A percentile compares a stretch with the other conserved stretches of the same genome.
Evolutionary conservation across 1,284 basidiomycete species (phyloP).

Genomic region (Coriolopsis trogii): DNA sequence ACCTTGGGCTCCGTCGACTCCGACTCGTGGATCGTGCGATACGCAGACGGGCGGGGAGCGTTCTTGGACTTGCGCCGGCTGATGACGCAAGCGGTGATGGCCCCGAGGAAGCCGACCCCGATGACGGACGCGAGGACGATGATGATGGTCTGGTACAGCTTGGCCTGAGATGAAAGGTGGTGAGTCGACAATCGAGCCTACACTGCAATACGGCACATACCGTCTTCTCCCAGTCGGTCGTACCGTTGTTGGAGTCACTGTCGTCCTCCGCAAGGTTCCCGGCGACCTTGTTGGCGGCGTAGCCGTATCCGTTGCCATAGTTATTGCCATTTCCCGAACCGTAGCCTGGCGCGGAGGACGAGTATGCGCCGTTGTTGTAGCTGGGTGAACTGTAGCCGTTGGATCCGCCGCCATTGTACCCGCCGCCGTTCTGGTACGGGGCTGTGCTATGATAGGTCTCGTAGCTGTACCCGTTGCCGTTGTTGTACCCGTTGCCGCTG

Average conservation of each 20-base stretch:
- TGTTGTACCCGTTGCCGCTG: not conserved
- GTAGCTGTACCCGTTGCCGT: not conserved
- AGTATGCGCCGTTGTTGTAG: too few species aligned
- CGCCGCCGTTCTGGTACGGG: constrained; percentile 10
- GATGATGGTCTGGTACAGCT: constrained; percentile 30
- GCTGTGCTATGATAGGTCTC: too few species aligned
- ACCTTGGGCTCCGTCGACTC: constrained; percentile 22
- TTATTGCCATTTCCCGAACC: not conserved
- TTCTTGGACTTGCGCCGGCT: constrained; percentile 18
- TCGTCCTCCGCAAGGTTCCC: constrained; percentile 22
- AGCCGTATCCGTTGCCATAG: not conserved
- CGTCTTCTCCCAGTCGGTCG: constrained; percentile 15
- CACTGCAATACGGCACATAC: constrained; percentile 6
- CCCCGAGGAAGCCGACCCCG: constrained; percentile 21
- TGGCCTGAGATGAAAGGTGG: constrained; percentile 12
- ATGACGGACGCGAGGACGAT: constrained; percentile 24
- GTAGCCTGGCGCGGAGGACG: too few species aligned
- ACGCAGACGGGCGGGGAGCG: constrained; percentile 22
- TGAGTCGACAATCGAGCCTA: not conserved
- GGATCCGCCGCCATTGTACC: too few species aligned
- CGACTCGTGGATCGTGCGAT: constrained; percentile 25
- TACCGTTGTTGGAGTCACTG: constrained; percentile 12
- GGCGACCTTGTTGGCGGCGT: constrained; percentile 9
- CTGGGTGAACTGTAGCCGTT: too few species aligned
- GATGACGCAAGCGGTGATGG: constrained; percentile 19